These are phyloP conservation scores for Trichophyton verrucosum DNA, from an alignment of 2,329 filamentous ascomycete species.

Conservation along the genomic window DNA sequence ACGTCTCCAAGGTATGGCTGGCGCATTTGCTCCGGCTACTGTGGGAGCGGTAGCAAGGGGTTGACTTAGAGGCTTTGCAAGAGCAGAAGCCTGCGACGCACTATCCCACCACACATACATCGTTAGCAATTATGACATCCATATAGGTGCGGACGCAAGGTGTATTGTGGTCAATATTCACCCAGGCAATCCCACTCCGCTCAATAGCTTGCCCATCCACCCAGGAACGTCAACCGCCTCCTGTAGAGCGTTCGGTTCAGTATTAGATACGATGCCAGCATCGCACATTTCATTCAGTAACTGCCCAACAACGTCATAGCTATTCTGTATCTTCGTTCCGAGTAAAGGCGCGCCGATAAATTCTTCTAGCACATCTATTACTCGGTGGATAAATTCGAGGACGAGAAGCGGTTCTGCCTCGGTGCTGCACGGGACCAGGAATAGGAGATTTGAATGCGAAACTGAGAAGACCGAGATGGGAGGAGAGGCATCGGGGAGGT, in stretches of 20 bases:
- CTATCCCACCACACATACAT: conserved; percentile 16
- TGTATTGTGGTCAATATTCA: conserved; percentile 23
- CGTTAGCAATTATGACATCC: not conserved
- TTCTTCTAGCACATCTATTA: conserved; percentile 86
- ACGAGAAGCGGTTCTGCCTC: conserved; percentile 83
- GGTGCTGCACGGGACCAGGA: conserved; percentile 69
- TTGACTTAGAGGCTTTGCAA: conserved; percentile 30
- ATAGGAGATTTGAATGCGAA: conserved; percentile 72
- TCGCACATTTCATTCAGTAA: conserved; percentile 94
- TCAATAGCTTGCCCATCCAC: conserved; percentile 76
- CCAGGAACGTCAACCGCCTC: conserved; percentile 88
- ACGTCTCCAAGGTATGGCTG: conserved; percentile 71
- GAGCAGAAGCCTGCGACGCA: conserved; percentile 31
- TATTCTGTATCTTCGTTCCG: conserved; percentile 72
- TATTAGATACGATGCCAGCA: conserved; percentile 75
- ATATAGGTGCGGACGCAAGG: not conserved
- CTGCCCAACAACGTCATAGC: conserved; percentile 89
- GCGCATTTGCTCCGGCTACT: conserved; percentile 27
- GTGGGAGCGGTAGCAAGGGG: conserved; percentile 23
- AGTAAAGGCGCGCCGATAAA: conserved; percentile 82
- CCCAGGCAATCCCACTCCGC: conserved; percentile 74
- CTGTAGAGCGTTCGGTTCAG: conserved; percentile 81
- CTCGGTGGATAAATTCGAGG: conserved; percentile 86
- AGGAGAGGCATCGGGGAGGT: conserved; percentile 68
- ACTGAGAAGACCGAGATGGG: conserved; percentile 82